Evolutionary conservation across 352 stramenopile species (phyloP).

Genomic region (Pythium insidiosum): DNA sequence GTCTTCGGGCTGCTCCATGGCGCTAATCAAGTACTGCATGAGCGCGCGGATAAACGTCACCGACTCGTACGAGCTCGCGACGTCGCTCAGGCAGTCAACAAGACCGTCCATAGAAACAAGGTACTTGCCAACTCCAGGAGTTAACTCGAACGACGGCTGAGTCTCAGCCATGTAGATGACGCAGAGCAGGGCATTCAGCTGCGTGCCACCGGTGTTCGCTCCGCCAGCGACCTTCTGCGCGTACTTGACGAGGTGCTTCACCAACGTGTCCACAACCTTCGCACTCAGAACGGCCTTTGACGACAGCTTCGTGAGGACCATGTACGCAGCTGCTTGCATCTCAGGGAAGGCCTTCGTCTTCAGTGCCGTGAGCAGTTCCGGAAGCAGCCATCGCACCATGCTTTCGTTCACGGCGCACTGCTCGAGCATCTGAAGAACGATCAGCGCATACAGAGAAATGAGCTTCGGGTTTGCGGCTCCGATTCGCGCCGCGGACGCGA

Average conservation of each 20-base stretch:
- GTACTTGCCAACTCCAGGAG: conserved; percentile 47
- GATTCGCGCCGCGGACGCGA: conserved; percentile 47
- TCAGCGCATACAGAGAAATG: conserved; percentile 78
- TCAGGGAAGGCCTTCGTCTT: conserved; percentile 63
- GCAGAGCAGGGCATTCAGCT: conserved; percentile 71
- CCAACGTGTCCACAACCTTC: conserved; percentile 64
- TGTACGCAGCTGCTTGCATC: conserved; percentile 76
- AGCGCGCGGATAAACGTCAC: conserved; percentile 61
- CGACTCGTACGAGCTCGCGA: conserved; percentile 61
- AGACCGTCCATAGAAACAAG: conserved; percentile 59
- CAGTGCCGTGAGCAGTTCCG: conserved; percentile 60
- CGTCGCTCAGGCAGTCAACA: conserved; percentile 53
- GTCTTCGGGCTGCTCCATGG: conserved; percentile 31
- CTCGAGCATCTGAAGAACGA: conserved; percentile 79
- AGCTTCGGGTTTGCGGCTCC: conserved; percentile 64
- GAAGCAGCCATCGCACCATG: conserved; percentile 74
- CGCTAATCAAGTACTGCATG: conserved; percentile 33
- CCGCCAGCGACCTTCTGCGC: conserved; percentile 26
- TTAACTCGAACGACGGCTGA: conserved; percentile 57
- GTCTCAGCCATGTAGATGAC: conserved; percentile 70
- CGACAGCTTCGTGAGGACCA: conserved; percentile 78
- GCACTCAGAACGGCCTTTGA: conserved; percentile 66
- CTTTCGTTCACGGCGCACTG: conserved; percentile 45
- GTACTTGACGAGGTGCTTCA: conserved; percentile 76
- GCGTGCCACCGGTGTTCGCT: no score